Percentiles rank a stretch among this genome's conserved stretches.
Evolutionary conservation across 192 early-diverging fungal species (phyloP).

Genomic region (Coemansia sp.): DNA sequence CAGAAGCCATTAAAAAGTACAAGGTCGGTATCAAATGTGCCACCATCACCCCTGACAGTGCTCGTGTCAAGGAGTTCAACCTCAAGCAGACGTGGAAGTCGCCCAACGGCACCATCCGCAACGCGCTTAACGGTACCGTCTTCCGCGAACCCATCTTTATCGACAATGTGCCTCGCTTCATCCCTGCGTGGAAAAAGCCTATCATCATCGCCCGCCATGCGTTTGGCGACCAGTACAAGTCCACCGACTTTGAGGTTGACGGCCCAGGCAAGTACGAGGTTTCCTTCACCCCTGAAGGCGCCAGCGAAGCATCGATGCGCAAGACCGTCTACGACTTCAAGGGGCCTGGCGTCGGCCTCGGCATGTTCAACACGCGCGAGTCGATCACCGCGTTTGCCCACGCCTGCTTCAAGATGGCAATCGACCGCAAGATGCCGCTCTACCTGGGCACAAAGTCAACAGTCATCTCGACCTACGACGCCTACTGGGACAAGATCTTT

Average conservation of each 20-base stretch:
- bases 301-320: slow-evolving; percentile 58
- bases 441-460: slow-evolving; percentile 98
- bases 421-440: slow-evolving; percentile 86
- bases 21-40: slow-evolving; percentile 99
- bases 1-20: slow-evolving; percentile 95
- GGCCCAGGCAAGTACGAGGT: slow-evolving; percentile 91
- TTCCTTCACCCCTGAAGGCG: slow-evolving; percentile 83
- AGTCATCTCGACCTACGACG: slow-evolving; percentile 95
- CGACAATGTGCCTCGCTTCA: slow-evolving; percentile 85
- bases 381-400: slow-evolving; percentile 95
- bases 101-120: slow-evolving; percentile 96
- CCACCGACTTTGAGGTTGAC: slow-evolving; percentile 92
- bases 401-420: slow-evolving; percentile 89
- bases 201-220: slow-evolving; percentile 97
- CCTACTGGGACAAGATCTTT: slow-evolving; percentile 98
- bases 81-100: slow-evolving; percentile 98
- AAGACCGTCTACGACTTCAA: slow-evolving; percentile 83
- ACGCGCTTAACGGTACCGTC: slow-evolving; percentile 95
- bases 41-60: slow-evolving; percentile 96
- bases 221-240: slow-evolving; percentile 97
- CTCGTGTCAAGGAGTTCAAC: slow-evolving; percentile 91
- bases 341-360: slow-evolving; percentile 86
- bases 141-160: slow-evolving; percentile 98
- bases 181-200: slow-evolving; percentile 93
- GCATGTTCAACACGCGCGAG: slow-evolving; percentile 93